Evolutionary conservation across 2,329 filamentous ascomycete genomes (phyloP).

Genomic region (Cladosporium austrohemisphaericum): DNA sequence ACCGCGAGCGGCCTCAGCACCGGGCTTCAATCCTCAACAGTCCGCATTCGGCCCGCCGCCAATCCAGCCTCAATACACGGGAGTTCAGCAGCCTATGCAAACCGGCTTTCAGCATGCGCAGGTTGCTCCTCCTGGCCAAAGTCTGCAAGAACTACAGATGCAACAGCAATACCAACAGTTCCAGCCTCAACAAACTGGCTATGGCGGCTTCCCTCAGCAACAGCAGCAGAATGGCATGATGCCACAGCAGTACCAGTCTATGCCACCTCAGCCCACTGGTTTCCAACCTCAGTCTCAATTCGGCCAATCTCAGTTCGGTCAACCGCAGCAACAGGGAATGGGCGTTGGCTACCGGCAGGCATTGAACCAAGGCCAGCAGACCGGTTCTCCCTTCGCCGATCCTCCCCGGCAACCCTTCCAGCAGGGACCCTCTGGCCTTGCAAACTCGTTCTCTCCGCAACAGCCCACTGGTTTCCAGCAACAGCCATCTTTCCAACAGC

Average conservation of each 20-base stretch:
- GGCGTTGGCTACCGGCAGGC: conserved; percentile 47
- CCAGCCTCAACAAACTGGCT: conserved; percentile 30
- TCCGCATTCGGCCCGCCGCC: conserved; percentile 67
- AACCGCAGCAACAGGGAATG: conserved; percentile 38
- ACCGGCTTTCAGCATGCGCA: conserved; percentile 37
- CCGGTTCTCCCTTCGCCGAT: conserved; percentile 53
- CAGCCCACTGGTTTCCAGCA: conserved; percentile 52
- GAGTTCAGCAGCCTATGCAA: conserved; percentile 42
- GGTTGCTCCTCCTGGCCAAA: conserved; percentile 70
- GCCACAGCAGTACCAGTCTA: conserved; percentile 31
- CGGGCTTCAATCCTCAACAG: conserved; percentile 61
- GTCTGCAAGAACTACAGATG: conserved; percentile 62
- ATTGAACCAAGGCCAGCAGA: conserved; percentile 45
- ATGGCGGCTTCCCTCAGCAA: conserved; percentile 21
- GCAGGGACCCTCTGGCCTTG: conserved; percentile 36
- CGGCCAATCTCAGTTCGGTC: conserved; percentile 42
- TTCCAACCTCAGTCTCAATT: conserved; percentile 18
- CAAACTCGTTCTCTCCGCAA: conserved; percentile 35
- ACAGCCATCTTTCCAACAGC: conserved; percentile 14
- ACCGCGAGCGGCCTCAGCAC: conserved; percentile 78
- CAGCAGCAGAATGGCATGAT: conserved; percentile 33
- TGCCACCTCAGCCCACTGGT: conserved; percentile 56
- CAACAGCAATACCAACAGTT: conserved; percentile 29
- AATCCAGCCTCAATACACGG: conserved; percentile 81
- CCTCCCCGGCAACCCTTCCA: conserved; percentile 46